These are phyloP conservation scores for Nakazawaea populi DNA, from an alignment of 805 yeast species.

Conservation along the genomic window DNA sequence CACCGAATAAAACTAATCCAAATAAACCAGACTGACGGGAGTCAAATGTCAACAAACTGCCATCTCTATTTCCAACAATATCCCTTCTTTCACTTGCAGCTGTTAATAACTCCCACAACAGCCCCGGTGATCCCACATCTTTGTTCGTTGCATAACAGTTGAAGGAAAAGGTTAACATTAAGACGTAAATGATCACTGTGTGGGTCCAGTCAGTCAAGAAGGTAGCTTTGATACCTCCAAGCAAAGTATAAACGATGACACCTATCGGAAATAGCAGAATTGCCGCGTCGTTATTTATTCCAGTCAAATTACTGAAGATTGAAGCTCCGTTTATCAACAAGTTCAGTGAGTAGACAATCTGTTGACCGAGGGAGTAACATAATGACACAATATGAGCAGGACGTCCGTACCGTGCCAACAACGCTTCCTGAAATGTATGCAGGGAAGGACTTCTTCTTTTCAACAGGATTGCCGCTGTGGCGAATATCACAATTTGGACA, in stretches of 20 bases:
- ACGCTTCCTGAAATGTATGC: conserved; percentile 29
- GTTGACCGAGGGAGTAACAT: conserved; percentile 21
- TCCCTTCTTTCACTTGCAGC: conserved; percentile 18
- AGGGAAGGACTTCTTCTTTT: conserved; percentile 30
- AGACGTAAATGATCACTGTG: conserved; percentile 27
- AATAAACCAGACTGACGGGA: conserved; percentile 22
- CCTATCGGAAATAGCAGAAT: conserved; percentile 29
- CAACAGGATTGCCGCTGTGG: conserved; percentile 25
- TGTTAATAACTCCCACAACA: conserved; percentile 25
- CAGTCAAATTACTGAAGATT: conserved; percentile 25
- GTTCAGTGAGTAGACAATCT: conserved; percentile 25
- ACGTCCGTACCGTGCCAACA: conserved; percentile 26
- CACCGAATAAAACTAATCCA: conserved; percentile 25
- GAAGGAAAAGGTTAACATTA: conserved; percentile 23
- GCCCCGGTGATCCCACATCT: conserved; percentile 28
- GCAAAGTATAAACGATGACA: conserved; percentile 29
- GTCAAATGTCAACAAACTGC: conserved; percentile 20
- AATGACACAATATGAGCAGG: conserved; percentile 22
- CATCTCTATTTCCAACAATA: conserved; percentile 12
- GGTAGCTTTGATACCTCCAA: conserved; percentile 36
- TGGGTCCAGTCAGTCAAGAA: conserved; percentile 34
- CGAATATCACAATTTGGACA: conserved; percentile 27
- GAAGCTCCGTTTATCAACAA: conserved; percentile 29
- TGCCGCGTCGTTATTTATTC: conserved; percentile 28
- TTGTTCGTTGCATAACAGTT: conserved; percentile 24